These are phyloP conservation scores for Fusarium duplospermum DNA, from an alignment of 2,329 filamentous ascomycete species.

Conservation along the genomic window DNA sequence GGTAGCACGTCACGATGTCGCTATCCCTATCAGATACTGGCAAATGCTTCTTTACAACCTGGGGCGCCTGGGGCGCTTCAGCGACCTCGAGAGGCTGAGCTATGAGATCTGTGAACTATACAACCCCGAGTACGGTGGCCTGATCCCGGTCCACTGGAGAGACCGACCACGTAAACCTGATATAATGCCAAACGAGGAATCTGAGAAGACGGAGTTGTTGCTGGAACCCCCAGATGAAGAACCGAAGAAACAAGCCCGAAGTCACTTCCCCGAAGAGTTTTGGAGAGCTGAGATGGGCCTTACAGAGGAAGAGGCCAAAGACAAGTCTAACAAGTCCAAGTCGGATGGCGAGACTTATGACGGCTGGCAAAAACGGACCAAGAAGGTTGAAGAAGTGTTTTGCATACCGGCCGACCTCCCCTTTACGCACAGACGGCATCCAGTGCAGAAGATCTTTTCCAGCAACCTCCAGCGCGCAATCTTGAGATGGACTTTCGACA, in stretches of 20 bases:
- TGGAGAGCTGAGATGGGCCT: constrained; percentile 40
- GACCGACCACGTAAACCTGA: constrained; percentile 53
- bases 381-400: constrained; percentile 2
- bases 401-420: constrained; percentile 56
- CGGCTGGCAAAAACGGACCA: background rate
- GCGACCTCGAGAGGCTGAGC: constrained; percentile 58
- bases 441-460: constrained; percentile 60
- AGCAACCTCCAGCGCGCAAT: constrained; percentile 53
- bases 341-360: background rate
- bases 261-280: constrained; percentile 38
- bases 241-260: constrained; percentile 17
- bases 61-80: constrained; percentile 56
- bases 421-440: constrained; percentile 56
- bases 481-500: constrained; percentile 60
- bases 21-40: constrained; percentile 55
- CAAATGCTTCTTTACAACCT: constrained; percentile 57
- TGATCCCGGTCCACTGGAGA: constrained; percentile 57
- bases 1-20: constrained; percentile 47
- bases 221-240: constrained; percentile 10
- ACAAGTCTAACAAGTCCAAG: background rate
- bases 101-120: constrained; percentile 58
- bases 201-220: constrained; percentile 7
- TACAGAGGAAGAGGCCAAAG: background rate
- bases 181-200: background rate
- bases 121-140: constrained; percentile 41